phyloP scores from a whole-genome alignment of 768 basidiomycete species.

The Lactarius tabidus region DNA sequence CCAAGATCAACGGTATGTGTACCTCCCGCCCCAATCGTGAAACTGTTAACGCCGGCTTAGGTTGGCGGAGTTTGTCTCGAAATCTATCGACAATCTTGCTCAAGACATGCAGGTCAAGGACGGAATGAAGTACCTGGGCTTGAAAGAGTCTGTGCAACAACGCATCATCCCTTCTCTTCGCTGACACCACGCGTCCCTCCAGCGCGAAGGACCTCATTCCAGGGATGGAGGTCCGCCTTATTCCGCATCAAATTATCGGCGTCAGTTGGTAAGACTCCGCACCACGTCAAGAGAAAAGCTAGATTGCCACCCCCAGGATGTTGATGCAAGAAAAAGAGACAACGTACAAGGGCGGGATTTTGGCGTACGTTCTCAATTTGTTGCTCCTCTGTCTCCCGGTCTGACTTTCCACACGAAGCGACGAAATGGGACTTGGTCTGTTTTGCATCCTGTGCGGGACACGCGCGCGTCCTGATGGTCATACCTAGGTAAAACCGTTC shows the following conservation, averaged over 20 bases:
- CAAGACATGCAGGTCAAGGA: constrained; percentile 49
- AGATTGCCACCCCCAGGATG: constrained; percentile 47
- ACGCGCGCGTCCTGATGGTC: neutral
- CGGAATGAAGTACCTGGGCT: constrained; percentile 49
- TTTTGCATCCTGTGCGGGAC: neutral
- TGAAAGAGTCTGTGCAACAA: constrained; percentile 41
- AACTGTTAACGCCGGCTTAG: constrained; percentile 32
- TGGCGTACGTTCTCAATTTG: constrained; percentile 43
- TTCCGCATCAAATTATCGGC: constrained; percentile 74
- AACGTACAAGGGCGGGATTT: constrained; percentile 55
- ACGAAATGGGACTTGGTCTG: constrained; percentile 62
- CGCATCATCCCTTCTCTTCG: neutral
- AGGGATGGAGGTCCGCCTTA: constrained; percentile 63
- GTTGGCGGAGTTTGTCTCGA: constrained; percentile 59
- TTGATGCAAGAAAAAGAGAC: constrained; percentile 51
- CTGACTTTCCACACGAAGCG: constrained; percentile 34
- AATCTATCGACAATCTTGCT: constrained; percentile 52
- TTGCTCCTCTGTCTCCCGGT: neutral
- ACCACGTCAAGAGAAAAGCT: neutral
- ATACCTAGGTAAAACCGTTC: constrained; percentile 59
- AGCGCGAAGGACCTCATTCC: constrained; percentile 57
- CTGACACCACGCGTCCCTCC: constrained; percentile 6
- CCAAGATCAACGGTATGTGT: constrained; percentile 46
- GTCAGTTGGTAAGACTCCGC: constrained; percentile 57
- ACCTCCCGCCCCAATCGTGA: neutral